Evolutionary conservation across 441 rosid species (phyloP).

Genomic region (Populus tomentosa): DNA sequence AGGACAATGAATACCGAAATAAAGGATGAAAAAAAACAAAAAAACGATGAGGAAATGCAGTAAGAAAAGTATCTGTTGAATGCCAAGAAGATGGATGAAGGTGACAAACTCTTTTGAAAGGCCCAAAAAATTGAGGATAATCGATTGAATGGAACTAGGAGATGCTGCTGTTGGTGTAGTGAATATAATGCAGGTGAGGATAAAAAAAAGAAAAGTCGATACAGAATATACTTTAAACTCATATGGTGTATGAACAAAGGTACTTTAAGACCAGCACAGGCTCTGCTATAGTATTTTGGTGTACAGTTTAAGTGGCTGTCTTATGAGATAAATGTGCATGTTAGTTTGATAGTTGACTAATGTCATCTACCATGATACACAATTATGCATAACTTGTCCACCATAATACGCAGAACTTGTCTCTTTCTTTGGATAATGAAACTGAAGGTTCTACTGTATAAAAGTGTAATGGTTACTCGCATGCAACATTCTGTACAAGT

Average conservation of each 20-base stretch:
- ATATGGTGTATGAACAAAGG: not conserved
- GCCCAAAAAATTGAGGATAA: not conserved
- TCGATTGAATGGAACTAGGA: not conserved
- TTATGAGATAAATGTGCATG: not conserved
- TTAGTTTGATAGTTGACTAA: not conserved
- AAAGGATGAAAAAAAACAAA: not conserved
- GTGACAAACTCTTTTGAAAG: not conserved
- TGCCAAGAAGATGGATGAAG: not conserved
- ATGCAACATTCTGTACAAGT: not conserved
- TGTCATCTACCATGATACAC: not conserved
- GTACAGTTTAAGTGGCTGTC: not conserved
- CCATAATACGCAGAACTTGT: not conserved
- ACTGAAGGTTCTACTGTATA: not conserved
- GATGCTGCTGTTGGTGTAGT: not conserved
- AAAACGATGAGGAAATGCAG: not conserved
- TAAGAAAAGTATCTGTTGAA: not conserved
- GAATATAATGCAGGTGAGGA: not conserved
- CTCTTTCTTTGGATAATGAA: not conserved
- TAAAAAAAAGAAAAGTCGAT: not conserved
- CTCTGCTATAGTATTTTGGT: not conserved
- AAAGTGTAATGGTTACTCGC: not conserved
- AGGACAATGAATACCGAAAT: not conserved
- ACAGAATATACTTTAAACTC: not conserved
- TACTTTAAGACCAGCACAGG: not conserved
- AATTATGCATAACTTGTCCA: not conserved